Percentiles rank a stretch among this genome's conserved stretches.
These are phyloP conservation scores for Cladosporium phlei DNA, from an alignment of 2,329 filamentous ascomycete genomes.

Conservation along the genomic window DNA sequence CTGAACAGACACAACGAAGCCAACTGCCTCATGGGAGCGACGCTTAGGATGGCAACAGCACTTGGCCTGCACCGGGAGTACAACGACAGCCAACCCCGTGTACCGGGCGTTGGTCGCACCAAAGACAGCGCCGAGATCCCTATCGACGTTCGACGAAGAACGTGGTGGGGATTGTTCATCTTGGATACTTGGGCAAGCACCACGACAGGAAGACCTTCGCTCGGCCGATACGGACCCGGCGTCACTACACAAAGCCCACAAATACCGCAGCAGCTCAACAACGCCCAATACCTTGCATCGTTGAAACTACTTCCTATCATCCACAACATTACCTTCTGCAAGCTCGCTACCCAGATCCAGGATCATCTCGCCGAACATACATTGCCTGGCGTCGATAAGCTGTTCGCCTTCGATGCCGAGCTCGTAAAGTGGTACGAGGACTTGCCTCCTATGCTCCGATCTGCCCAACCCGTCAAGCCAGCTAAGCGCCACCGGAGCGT, in stretches of 20 bases:
- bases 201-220: slow-evolving; percentile 65
- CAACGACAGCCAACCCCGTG: slow-evolving; percentile 36
- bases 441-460: slow-evolving; percentile 50
- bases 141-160: slow-evolving; percentile 59
- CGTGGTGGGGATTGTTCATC: slow-evolving; percentile 72
- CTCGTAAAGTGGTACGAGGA: slow-evolving; percentile 68
- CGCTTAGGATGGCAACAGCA: slow-evolving; percentile 30
- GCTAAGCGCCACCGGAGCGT: slow-evolving; percentile 1
- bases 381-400: slow-evolving; percentile 61
- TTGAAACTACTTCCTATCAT: slow-evolving; percentile 65
- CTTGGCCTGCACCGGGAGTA: slow-evolving; percentile 31
- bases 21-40: slow-evolving; percentile 31
- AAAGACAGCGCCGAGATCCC: slow-evolving; percentile 45
- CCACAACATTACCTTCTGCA: slow-evolving; percentile 74
- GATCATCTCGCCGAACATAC: slow-evolving; percentile 68
- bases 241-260: slow-evolving; percentile 62
- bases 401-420: slow-evolving; percentile 61
- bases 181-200: slow-evolving; percentile 70
- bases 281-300: slow-evolving; percentile 45
- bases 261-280: slow-evolving; percentile 32
- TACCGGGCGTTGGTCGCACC: slow-evolving; percentile 25
- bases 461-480: slow-evolving; percentile 12
- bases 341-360: slow-evolving; percentile 72
- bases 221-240: slow-evolving; percentile 63
- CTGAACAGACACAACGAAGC: slow-evolving; percentile 32